A percentile compares a stretch with the other conserved stretches of the same genome.
These are phyloP conservation scores for Grosmannia clavigera DNA, from an alignment of 2,329 filamentous ascomycete species.

Conservation along the genomic window DNA sequence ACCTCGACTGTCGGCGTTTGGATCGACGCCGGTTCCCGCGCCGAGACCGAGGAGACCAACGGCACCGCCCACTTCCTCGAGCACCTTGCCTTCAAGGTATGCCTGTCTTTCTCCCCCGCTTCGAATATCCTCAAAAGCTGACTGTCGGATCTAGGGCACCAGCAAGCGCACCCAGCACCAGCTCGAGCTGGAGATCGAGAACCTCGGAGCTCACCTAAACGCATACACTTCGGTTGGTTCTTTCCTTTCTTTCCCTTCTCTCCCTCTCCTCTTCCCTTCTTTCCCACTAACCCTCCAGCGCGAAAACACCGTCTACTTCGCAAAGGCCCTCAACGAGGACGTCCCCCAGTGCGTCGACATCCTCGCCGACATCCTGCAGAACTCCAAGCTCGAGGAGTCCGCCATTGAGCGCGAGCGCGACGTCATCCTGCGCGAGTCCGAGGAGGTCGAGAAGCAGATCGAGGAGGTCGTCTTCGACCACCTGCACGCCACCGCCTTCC, in stretches of 20 bases:
- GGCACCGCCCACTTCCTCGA: slow-evolving; percentile 99
- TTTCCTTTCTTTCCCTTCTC: not conserved
- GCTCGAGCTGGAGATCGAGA: slow-evolving; percentile 98
- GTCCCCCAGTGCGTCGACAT: slow-evolving; percentile 96
- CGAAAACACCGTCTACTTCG: slow-evolving; percentile 99
- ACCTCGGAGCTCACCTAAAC: slow-evolving; percentile 98
- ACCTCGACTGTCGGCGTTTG: slow-evolving; percentile 97
- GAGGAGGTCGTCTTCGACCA: slow-evolving; percentile 99
- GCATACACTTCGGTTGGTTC: slow-evolving; percentile 88
- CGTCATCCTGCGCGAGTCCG: slow-evolving; percentile 95
- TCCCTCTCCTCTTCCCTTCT: not conserved
- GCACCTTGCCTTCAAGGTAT: slow-evolving; percentile 98
- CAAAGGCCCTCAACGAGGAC: slow-evolving; percentile 97
- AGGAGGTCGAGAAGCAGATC: slow-evolving; percentile 99
- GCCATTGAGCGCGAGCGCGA: slow-evolving; percentile 97
- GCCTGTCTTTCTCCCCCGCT: not conserved
- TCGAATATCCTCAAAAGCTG: not conserved
- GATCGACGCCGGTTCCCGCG: slow-evolving; percentile 97
- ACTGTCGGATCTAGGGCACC: slow-evolving; percentile 54
- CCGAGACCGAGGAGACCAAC: slow-evolving; percentile 97
- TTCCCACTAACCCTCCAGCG: slow-evolving; percentile 41
- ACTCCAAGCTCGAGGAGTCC: slow-evolving; percentile 89
- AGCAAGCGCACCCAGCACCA: slow-evolving; percentile 91
- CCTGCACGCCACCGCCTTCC: slow-evolving; percentile 94
- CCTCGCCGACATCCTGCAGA: slow-evolving; percentile 96